Evolutionary conservation across 2,329 filamentous ascomycete species (phyloP).

Genomic region (Alternaria sp.): DNA sequence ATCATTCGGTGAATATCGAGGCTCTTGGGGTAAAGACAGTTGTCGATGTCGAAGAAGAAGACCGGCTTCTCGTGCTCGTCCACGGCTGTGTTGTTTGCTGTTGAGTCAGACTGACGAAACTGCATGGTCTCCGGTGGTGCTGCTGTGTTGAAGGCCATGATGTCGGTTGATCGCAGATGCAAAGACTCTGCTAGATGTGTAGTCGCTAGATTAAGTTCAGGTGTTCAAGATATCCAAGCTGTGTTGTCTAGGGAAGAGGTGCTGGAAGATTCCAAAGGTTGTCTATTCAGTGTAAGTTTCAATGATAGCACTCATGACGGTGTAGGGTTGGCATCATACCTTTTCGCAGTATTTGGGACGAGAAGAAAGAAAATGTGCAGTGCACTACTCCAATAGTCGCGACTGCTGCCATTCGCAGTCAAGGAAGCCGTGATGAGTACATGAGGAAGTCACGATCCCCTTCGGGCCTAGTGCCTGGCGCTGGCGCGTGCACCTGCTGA

Average conservation of each 20-base stretch:
- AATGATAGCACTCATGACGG: neutral
- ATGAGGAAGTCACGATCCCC: constrained; percentile 11
- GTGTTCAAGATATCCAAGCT: neutral
- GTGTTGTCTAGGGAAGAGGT: neutral
- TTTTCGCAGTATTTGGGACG: neutral
- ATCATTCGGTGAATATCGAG: constrained; percentile 88
- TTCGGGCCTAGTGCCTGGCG: constrained; percentile 30
- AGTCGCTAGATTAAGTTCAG: neutral
- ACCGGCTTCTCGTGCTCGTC: constrained; percentile 58
- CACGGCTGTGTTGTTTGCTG: constrained; percentile 12
- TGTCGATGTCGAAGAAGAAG: constrained; percentile 93
- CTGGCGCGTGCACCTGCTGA: constrained; percentile 19
- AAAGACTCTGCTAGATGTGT: too few species aligned
- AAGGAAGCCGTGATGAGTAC: constrained; percentile 21
- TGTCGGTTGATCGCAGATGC: neutral
- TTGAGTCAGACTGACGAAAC: constrained; percentile 17
- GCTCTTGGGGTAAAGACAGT: constrained; percentile 92
- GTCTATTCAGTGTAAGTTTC: constrained; percentile 1
- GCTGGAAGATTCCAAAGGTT: constrained; percentile 8
- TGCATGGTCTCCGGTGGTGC: constrained; percentile 17
- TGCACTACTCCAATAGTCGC: neutral
- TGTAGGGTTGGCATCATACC: constrained; percentile 4
- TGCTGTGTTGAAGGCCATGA: constrained; percentile 18
- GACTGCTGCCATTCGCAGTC: constrained; percentile 18
- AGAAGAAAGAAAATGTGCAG: neutral